Conservation (phyloP, 148 eudicot species). For the Rhododendron williamsianum region DNA sequence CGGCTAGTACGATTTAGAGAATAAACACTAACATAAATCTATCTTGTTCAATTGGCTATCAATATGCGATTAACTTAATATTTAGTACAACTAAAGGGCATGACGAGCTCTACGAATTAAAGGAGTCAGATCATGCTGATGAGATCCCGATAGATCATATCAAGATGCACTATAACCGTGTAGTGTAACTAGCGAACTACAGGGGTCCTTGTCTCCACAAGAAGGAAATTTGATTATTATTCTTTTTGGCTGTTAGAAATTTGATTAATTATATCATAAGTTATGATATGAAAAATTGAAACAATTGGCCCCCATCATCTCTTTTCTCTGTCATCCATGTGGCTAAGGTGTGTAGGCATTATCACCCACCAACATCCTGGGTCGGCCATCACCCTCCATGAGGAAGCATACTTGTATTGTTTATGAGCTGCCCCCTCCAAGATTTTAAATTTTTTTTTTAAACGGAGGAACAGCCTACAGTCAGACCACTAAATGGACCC, state of each 20-base stretch:
- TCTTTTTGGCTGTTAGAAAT: neutral
- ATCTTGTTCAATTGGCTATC: too few species aligned
- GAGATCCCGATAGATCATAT: neutral
- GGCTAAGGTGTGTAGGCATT: slow-evolving; percentile 13
- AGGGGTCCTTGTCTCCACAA: neutral
- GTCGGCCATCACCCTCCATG: slow-evolving; percentile 33
- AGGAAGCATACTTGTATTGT: slow-evolving; percentile 21
- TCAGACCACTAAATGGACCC: too few species aligned
- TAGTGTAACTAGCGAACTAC: neutral
- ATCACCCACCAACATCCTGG: slow-evolving; percentile 37
- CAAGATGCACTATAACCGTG: neutral
- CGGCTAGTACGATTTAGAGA: too few species aligned
- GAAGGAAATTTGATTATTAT: too few species aligned
- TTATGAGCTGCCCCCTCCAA: neutral
- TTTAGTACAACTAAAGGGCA: neutral
- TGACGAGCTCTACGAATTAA: neutral
- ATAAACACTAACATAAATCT: too few species aligned
- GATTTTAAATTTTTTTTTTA: too few species aligned
- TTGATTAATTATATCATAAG: neutral
- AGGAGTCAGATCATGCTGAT: neutral
- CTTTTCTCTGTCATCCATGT: slow-evolving; percentile 3
- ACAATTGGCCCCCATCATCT: neutral
- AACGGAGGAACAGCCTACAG: too few species aligned
- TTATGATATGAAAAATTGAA: neutral
- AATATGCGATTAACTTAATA: neutral